These are phyloP conservation scores for apple (Malus domestica) DNA, from an alignment of 306 rosid species.

Conservation along the genomic window ASM211411v1 NC_041801.1:14283501-14284000, in stretches of 20 bases:
- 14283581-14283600: too few relatives aligned
- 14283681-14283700: conserved; percentile 35
- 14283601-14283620: too few relatives aligned
- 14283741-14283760: background rate
- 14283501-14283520: too few relatives aligned
- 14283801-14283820: background rate
- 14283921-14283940: background rate
- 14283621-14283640: too few relatives aligned
- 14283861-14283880: background rate
- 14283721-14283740: conserved; percentile 57
- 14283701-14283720: conserved; percentile 48
- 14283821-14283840: conserved; percentile 51
- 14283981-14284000: background rate
- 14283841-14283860: conserved; percentile 43
- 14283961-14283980: background rate
- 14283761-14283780: background rate
- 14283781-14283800: background rate
- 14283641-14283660: too few relatives aligned
- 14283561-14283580: too few relatives aligned
- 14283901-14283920: background rate
- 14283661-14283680: conserved; percentile 49
- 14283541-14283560: too few relatives aligned
- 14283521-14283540: too few relatives aligned
- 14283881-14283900: background rate
- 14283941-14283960: background rate